phyloP scores from a whole-genome alignment of 1,139 yeast genomes.

The Chernovozyma aurita region DNA sequence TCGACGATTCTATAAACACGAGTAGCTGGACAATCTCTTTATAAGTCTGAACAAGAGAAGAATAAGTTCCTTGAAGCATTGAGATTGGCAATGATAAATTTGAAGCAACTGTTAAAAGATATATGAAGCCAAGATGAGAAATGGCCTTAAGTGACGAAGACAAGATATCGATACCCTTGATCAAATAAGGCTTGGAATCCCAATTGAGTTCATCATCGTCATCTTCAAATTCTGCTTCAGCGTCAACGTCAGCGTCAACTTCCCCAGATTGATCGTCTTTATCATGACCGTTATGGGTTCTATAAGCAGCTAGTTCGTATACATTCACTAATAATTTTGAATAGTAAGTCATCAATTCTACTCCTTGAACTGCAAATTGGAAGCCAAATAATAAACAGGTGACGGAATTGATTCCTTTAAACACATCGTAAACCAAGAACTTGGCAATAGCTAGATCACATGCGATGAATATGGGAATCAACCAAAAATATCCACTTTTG shows the following conservation, averaged over 20 bases:
- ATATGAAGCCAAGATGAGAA: constrained; percentile 31
- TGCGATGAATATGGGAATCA: constrained; percentile 37
- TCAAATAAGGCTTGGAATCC: constrained; percentile 66
- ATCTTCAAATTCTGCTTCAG: constrained; percentile 46
- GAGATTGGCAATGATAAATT: constrained; percentile 62
- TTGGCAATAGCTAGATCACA: constrained; percentile 52
- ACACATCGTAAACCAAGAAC: constrained; percentile 56
- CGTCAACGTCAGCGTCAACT: constrained; percentile 34
- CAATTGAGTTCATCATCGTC: constrained; percentile 58
- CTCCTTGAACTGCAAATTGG: constrained; percentile 64
- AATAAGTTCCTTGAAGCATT: constrained; percentile 62
- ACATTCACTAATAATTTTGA: constrained; percentile 51
- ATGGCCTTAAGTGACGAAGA: constrained; percentile 39
- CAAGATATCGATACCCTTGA: constrained; percentile 54
- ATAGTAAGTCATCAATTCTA: constrained; percentile 48
- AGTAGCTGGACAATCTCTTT: constrained; percentile 49
- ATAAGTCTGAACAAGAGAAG: constrained; percentile 46
- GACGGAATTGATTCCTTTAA: constrained; percentile 46
- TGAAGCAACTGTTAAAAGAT: constrained; percentile 42
- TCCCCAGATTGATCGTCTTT: constrained; percentile 3
- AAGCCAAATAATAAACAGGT: constrained; percentile 65
- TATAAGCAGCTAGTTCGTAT: constrained; percentile 46
- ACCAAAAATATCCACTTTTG: constrained; percentile 20
- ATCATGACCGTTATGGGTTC: constrained; percentile 9
- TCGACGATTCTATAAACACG: constrained; percentile 57